phyloP scores from a whole-genome alignment of 225 moss, liverwort and hornwort species.

The Physcomitrium patens region DNA sequence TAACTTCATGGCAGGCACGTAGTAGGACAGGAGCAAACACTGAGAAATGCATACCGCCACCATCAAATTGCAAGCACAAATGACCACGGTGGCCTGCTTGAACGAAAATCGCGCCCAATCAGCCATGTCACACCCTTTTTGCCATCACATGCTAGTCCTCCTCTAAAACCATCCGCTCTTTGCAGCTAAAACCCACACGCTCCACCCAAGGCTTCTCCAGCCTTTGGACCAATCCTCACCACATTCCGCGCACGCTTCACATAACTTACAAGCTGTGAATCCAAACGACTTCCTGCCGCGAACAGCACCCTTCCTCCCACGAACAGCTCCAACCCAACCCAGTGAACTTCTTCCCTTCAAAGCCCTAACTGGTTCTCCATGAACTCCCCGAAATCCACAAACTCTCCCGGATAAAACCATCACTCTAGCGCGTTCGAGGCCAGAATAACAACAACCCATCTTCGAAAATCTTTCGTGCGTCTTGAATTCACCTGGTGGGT shows the following conservation, averaged over 20 bases:
- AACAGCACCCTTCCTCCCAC: neutral
- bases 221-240: neutral
- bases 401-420: neutral
- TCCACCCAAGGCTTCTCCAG: neutral
- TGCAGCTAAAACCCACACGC: constrained; percentile 6
- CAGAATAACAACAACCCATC: too few species aligned
- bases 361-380: constrained; percentile 40
- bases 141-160: constrained; percentile 39
- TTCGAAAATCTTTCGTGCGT: too few species aligned
- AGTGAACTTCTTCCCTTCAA: neutral
- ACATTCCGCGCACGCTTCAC: neutral
- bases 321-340: neutral
- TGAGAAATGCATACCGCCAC: constrained; percentile 57
- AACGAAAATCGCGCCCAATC: constrained; percentile 55
- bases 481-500: too few species aligned
- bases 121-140: constrained; percentile 28
- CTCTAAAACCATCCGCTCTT: constrained; percentile 17
- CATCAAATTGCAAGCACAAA: constrained; percentile 67
- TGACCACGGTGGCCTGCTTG: constrained; percentile 57
- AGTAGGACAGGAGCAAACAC: constrained; percentile 42
- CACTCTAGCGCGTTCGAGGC: too few species aligned
- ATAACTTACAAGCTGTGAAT: neutral
- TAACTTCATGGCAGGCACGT: constrained; percentile 34
- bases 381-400: neutral
- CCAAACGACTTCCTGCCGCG: neutral